Evolutionary conservation across 2,329 filamentous ascomycete genomes (phyloP), one percentile per base, ranked within the genome.

Genomic region (Albifimbria verrucaria): DNA sequence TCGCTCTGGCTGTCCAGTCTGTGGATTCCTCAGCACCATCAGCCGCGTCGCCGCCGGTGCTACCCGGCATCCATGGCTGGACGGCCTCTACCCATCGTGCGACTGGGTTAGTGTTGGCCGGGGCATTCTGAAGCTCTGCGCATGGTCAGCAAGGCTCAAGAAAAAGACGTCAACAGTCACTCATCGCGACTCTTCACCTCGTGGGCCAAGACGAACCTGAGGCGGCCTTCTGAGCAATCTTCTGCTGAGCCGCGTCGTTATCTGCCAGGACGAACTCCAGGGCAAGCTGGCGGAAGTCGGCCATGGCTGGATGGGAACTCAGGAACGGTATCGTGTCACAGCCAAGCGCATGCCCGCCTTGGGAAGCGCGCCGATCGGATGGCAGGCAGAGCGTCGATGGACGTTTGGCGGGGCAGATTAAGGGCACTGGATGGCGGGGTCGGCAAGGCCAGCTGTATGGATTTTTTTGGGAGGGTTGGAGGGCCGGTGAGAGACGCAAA

Each of bases 71-170:
- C 80, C 80, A 82, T 51, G 72, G 74, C 58, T 79, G 75, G 52
- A 82, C 77, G 32, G 79, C 78, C 45, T 79, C 75, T 24, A 81
- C 79, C 79, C 79, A 82, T 61, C 78, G 76, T 17, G 77, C 77
- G 43, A 82, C 71, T 3, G 76, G 71, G 47, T 76, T 71, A 47
- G 76, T 72, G 57, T 66, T 73, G 41, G 74, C 67, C 0, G 73
- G 58, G 7, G 75, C 70, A 51, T 64, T 66, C 62, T 79, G 69
- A 21, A 82, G 78, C 55, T 74, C 77, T 79, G 21, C 4, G n/a
- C 23, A 22, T 6, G 10, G 53, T 66, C 39, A 65, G 52, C 24
- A 57, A 51, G 49, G n/a, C n/a, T n/a, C 5, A 12, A 47, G 36
- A 26, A 15, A 51, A 1, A 48, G 23, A n/a, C 12, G 11, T 45